Conservation (phyloP, 2,329 filamentous ascomycete genomes). For the Bipolaris oryzae region DNA sequence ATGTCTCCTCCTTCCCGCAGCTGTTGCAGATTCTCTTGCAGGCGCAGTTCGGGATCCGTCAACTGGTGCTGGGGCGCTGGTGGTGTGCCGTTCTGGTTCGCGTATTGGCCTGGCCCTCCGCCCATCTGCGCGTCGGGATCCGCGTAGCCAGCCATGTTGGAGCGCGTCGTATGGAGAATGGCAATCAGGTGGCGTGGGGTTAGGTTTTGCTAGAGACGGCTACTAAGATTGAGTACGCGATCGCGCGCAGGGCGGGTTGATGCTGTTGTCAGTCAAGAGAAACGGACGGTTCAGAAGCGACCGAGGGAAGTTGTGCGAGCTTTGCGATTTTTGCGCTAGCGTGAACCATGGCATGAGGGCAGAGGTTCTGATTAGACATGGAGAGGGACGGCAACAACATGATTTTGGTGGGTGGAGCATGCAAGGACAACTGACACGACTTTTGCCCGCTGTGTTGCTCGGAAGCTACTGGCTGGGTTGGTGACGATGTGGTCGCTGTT, state of each 20-base stretch:
- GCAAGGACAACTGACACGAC: slow-evolving; percentile 4
- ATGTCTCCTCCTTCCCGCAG: slow-evolving; percentile 41
- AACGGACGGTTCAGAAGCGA: slow-evolving; percentile 26
- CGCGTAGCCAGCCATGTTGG: slow-evolving; percentile 41
- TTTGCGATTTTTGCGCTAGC: slow-evolving; percentile 45
- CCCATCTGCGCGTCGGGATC: slow-evolving; percentile 45
- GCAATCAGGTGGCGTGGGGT: not conserved
- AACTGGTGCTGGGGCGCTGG: slow-evolving; percentile 41
- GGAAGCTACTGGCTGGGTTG: slow-evolving; percentile 9
- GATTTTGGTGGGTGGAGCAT: slow-evolving; percentile 17
- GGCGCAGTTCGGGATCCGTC: slow-evolving; percentile 41
- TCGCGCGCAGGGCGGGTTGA: slow-evolving; percentile 27
- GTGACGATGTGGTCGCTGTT: slow-evolving; percentile 34
- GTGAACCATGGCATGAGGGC: slow-evolving; percentile 23
- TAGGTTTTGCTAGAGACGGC: not conserved
- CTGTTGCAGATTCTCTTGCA: slow-evolving; percentile 46
- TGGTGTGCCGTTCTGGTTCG: slow-evolving; percentile 44
- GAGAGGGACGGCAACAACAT: slow-evolving; percentile 17
- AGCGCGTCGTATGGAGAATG: slow-evolving; percentile 23
- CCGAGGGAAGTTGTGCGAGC: slow-evolving; percentile 40
- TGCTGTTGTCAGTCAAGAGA: slow-evolving; percentile 30
- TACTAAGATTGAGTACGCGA: slow-evolving; percentile 17
- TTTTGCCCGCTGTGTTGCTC: slow-evolving; percentile 19
- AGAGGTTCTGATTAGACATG: slow-evolving; percentile 12
- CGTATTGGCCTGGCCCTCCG: slow-evolving; percentile 42